Percentiles rank a stretch among this genome's conserved stretches.
Conservation (phyloP, 164 flowering plant species). For the Nymphaea colorata region DNA sequence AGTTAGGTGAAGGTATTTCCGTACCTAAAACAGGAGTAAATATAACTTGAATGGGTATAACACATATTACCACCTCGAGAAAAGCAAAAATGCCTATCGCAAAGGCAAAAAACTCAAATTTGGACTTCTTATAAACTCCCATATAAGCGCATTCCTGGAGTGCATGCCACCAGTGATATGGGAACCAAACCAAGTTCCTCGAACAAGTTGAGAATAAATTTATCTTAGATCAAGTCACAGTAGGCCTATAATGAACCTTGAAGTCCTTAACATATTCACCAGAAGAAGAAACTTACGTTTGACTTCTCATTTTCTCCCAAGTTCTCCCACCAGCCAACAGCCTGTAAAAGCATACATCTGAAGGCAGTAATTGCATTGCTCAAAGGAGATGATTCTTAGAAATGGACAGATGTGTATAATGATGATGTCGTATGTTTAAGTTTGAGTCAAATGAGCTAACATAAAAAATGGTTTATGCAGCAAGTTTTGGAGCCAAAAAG, state of each 20-base stretch:
- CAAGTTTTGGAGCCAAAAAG: no score
- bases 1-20: slow-evolving; percentile 39
- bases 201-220: neutral
- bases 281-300: slow-evolving; percentile 29
- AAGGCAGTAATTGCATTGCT: neutral
- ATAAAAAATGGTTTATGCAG: no score
- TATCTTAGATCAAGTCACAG: neutral
- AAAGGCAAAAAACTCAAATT: neutral
- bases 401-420: neutral
- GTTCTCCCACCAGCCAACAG: slow-evolving; percentile 84
- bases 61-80: neutral
- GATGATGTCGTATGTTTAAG: neutral
- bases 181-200: neutral
- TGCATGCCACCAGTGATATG: no score
- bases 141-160: no score
- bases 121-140: neutral
- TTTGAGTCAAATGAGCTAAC: neutral
- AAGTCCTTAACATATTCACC: no score
- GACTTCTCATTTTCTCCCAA: slow-evolving; percentile 54
- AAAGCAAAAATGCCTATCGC: neutral
- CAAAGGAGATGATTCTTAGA: neutral
- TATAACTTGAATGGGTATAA: neutral
- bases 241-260: no score
- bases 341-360: slow-evolving; percentile 22
- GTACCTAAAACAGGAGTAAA: slow-evolving; percentile 36